Base-by-base conservation (phyloP, 129 eudicot genomes). In the Flaveria bidentis region DNA sequence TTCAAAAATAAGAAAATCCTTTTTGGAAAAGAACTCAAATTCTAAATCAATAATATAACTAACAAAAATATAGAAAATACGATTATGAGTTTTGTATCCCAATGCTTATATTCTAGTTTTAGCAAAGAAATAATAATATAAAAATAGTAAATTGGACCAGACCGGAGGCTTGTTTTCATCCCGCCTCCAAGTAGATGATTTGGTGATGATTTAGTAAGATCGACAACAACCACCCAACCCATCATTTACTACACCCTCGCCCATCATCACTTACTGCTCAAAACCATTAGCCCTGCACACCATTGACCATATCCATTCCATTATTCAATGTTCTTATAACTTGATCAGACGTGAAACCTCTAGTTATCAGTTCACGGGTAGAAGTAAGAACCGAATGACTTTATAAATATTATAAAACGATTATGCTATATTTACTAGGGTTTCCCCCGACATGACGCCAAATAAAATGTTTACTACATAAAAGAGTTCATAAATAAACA, bases 211-310 rank as follows among this genome's bases (percentile, higher is more conserved):
- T 18, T 2, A 45, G 36, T 12, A 58, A 58, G 65, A 56, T 36
- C 41, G 41, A 36, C 75, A 71, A 30, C 51, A 16, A 52, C 76
- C 2, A 71, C 50, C 76, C 10, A 17, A 71, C 12, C 50, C 13
- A 23, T 11, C 46, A 52, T 51, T 71, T 49, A 71, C 62, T 71
- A n/a, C 75, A 22, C 16, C 23, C 36, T 3, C 57, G 23, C 73
- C 57, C 73, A 68, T 45, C 73, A 69, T 49, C 76, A 71, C 46
- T 71, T 71, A 52, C 18, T 51, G 46, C 75, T 16, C 26, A 51
- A 71, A 71, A 71, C 64, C 76, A 30, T 33, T 55, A 1, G 64
- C 28, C 63, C 28, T 22, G 18, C 18, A 46, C 5, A 9, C n/a
- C 42, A 49, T 17, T 25, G 15, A 16, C 41, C 23, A 16, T 5